These are phyloP conservation scores for Sporisorium scitamineum DNA, from an alignment of 1,284 basidiomycete genomes.

Conservation along the genomic window DNA sequence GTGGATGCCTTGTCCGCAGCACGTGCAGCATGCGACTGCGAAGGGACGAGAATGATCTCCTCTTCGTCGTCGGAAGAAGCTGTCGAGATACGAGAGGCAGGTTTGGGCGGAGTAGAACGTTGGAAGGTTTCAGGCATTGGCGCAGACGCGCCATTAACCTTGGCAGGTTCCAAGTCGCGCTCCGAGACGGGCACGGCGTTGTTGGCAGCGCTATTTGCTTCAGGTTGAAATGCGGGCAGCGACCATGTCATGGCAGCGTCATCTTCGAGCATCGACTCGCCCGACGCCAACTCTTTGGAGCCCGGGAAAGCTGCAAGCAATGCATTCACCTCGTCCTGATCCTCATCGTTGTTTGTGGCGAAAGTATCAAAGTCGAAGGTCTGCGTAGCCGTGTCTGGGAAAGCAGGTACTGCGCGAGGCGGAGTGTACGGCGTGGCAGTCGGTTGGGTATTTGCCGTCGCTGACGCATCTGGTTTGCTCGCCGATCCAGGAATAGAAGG, in stretches of 20 bases:
- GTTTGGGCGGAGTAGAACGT: slow-evolving; percentile 3
- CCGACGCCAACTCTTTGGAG: slow-evolving; percentile 40
- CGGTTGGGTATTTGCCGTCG: neutral
- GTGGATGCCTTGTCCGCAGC: neutral
- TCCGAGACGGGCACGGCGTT: neutral
- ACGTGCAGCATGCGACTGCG: slow-evolving; percentile 2
- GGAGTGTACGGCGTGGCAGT: slow-evolving; percentile 26
- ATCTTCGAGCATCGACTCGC: slow-evolving; percentile 46
- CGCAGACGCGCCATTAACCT: neutral
- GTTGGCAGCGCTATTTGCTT: neutral
- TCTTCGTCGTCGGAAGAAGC: slow-evolving; percentile 33
- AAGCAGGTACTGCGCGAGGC: slow-evolving; percentile 10
- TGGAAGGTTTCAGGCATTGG: neutral
- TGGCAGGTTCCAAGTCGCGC: neutral
- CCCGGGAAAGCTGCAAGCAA: slow-evolving; percentile 53
- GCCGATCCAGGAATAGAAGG: slow-evolving; percentile 6
- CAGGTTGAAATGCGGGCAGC: slow-evolving; percentile 32
- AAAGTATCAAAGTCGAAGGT: slow-evolving; percentile 22
- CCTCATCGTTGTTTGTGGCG: slow-evolving; percentile 2
- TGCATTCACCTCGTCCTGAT: slow-evolving; percentile 47
- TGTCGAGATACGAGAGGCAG: slow-evolving; percentile 9
- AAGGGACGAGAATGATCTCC: slow-evolving; percentile 36
- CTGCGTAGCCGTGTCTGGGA: slow-evolving; percentile 5
- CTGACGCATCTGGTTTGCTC: neutral
- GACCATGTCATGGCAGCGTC: slow-evolving; percentile 21